Evolutionary conservation across 2,329 filamentous ascomycete genomes (phyloP).

Genomic region (Colletotrichum lindemuthianum): DNA sequence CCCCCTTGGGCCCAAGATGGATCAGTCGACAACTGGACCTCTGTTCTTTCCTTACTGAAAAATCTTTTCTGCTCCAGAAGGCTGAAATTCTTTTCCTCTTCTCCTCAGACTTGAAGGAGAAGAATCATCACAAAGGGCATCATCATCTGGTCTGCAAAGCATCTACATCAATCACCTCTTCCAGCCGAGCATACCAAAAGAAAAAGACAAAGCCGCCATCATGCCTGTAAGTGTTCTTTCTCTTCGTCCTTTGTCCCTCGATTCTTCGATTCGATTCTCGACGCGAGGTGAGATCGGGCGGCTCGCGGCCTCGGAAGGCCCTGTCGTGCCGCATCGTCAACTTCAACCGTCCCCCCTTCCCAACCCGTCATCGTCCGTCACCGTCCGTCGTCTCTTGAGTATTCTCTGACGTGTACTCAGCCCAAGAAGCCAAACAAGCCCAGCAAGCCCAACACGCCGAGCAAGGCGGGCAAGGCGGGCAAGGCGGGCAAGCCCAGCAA

Average conservation of each 20-base stretch:
- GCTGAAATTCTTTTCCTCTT: neutral
- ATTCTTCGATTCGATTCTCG: neutral
- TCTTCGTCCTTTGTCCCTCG: neutral
- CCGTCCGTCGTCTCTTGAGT: too few species aligned
- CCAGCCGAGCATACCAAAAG: neutral
- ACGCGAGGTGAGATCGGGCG: neutral
- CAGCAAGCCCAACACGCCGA: too few species aligned
- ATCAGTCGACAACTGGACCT: neutral
- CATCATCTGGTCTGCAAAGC: too few species aligned
- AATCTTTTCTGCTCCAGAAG: neutral
- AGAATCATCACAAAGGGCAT: neutral
- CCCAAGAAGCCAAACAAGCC: too few species aligned
- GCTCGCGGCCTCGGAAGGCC: too few species aligned
- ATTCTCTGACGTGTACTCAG: too few species aligned
- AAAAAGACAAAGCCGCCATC: neutral
- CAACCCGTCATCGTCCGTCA: too few species aligned
- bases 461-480: too few species aligned
- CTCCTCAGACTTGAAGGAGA: neutral
- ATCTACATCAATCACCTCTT: neutral
- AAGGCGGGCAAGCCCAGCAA: too few species aligned
- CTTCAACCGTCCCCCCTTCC: too few species aligned
- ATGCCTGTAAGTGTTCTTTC: slow-evolving; percentile 4
- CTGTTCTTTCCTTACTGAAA: neutral
- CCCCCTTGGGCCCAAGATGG: too few species aligned
- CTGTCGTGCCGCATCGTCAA: too few species aligned